Percentiles rank a stretch among this genome's conserved stretches.
phyloP scores from a whole-genome alignment of 1,284 basidiomycete species.

The Sphagnurus paluster region DNA sequence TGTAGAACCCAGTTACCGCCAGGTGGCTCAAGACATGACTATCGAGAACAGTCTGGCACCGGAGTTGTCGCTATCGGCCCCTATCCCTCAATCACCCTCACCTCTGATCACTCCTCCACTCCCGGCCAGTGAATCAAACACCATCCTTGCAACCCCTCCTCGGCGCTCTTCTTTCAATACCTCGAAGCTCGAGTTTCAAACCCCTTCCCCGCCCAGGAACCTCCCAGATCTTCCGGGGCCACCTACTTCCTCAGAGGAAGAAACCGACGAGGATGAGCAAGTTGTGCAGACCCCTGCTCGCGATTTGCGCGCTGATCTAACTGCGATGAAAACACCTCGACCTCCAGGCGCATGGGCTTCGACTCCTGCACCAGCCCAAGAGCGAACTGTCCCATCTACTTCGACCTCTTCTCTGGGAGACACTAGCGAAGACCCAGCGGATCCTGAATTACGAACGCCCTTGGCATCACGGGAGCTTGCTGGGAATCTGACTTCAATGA shows the following conservation, averaged over 20 bases:
- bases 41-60: conserved; percentile 1
- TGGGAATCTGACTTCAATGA: conserved; percentile 39
- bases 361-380: conserved; percentile 25
- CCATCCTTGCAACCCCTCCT: conserved; percentile 50
- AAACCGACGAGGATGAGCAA: conserved; percentile 23
- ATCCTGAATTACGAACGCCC: conserved; percentile 8
- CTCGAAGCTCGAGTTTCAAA: conserved; percentile 51
- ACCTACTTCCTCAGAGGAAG: conserved; percentile 51
- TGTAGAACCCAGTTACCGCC: too few relatives aligned
- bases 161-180: conserved; percentile 39
- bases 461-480: conserved; percentile 18
- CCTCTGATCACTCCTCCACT: conserved; percentile 14
- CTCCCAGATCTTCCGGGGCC: conserved; percentile 61
- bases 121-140: conserved; percentile 23
- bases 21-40: neutral
- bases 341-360: conserved; percentile 33
- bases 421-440: conserved; percentile 19
- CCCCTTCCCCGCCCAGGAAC: conserved; percentile 60
- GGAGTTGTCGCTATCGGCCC: conserved; percentile 30
- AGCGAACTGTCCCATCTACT: neutral
- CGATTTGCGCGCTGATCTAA: conserved; percentile 16
- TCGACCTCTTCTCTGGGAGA: conserved; percentile 5
- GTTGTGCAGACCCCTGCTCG: conserved; percentile 1
- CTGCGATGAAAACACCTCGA: conserved; percentile 27
- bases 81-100: conserved; percentile 21